Evolutionary conservation across 2,329 filamentous ascomycete species (phyloP), one percentile per base, ranked within the genome.

Genomic region (Neofusicoccum laricinum): DNA sequence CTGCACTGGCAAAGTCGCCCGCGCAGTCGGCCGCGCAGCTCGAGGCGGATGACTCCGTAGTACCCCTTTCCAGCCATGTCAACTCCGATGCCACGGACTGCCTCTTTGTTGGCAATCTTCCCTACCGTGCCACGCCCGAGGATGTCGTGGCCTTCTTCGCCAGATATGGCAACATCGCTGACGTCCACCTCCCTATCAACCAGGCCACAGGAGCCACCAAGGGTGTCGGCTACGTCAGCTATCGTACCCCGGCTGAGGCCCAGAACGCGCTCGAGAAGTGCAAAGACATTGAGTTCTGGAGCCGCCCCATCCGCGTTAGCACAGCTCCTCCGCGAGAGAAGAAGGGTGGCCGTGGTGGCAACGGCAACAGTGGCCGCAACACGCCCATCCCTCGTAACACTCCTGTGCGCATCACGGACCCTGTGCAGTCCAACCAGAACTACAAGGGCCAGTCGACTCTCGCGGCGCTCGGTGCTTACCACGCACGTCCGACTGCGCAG

Each of bases 71-170:
- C 7, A 38, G 38, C n/a, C 40, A 34, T 8, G n/a, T 21, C 40
- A 59, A 19, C 10, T 25, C 53, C 14, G 40, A 34, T 11, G 25
- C 21, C 30, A 34, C 38, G n/a, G 55, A 59, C 41, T 46, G 55
- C 55, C 36, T 63, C 30, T 63, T 63, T 15, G 61, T 63, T 25
- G 49, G 61, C 30, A 63, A 63, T 17, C 15, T 63, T 21, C 50
- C 61, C 14, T 55, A 36, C 30, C 61, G 61, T 17, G 61, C 61
- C 3, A 48, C 61, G 2, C 30, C 49, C 10, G 40, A 38, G 4
- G 61, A 63, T n/a, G 38, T 63, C 15, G 36, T 38, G 0, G 30
- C 40, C 61, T 63, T 63, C 61, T 63, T 63, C 61, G 5, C 19
- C 25, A 45, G 48, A 17, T 55, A 46, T 25, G 61, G 49, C 17